Evolutionary conservation across 257 asterid genomes (phyloP).

Genomic region (Handroanthus guayacan): DNA sequence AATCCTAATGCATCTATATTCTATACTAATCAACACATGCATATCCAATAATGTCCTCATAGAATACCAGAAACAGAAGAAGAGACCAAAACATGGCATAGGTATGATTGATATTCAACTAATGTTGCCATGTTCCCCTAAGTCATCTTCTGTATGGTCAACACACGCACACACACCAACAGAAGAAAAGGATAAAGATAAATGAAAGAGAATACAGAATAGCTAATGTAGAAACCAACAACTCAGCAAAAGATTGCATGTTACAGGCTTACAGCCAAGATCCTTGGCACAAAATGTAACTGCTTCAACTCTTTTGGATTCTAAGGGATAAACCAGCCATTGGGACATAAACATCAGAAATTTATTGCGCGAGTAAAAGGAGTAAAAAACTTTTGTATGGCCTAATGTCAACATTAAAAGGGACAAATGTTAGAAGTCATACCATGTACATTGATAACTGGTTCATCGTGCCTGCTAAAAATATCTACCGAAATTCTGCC

Average conservation of each 20-base stretch:
- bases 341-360: neutral
- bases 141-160: neutral
- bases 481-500: slow-evolving; percentile 95
- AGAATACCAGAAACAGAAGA: neutral
- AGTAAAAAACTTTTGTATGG: neutral
- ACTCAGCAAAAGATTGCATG: neutral
- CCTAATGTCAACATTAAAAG: slow-evolving; percentile 2
- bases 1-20: neutral
- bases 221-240: neutral
- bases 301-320: slow-evolving; percentile 10
- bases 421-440: slow-evolving; percentile 32
- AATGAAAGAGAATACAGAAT: neutral
- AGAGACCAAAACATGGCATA: neutral
- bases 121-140: neutral
- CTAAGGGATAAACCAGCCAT: neutral
- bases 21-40: neutral
- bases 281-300: slow-evolving; percentile 10
- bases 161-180: too few species aligned
- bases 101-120: neutral
- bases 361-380: neutral
- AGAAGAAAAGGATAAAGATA: neutral
- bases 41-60: neutral
- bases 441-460: slow-evolving; percentile 80
- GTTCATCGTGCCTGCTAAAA: slow-evolving; percentile 96
- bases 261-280: slow-evolving; percentile 26